Conservation (phyloP, 2,329 filamentous ascomycete species). For the Diplodia sapinea region DNA sequence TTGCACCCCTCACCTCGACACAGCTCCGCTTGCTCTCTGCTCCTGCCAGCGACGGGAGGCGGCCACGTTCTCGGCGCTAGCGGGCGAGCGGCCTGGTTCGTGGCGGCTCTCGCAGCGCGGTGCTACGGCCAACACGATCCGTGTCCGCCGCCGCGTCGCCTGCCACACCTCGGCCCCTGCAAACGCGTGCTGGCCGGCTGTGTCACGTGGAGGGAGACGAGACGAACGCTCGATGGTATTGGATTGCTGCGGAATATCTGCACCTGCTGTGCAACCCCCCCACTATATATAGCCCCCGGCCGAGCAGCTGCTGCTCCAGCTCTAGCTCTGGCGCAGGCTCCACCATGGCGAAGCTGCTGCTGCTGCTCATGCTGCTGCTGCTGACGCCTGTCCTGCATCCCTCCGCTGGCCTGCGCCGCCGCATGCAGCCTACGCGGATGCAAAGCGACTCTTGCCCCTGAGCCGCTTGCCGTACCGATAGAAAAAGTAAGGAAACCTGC, state of each 20-base stretch:
- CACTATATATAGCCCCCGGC: slow-evolving; percentile 32
- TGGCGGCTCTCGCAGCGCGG: slow-evolving; percentile 14
- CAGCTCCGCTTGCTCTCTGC: not conserved
- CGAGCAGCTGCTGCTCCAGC: slow-evolving; percentile 22
- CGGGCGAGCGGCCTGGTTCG: slow-evolving; percentile 21
- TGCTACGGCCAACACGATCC: slow-evolving; percentile 27
- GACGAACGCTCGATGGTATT: slow-evolving; percentile 19
- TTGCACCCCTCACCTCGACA: slow-evolving; percentile 9
- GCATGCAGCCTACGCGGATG: slow-evolving; percentile 43
- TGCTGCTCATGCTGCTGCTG: not conserved
- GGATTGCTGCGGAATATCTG: slow-evolving; percentile 22
- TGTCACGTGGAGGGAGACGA: slow-evolving; percentile 29
- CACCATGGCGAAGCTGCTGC: not conserved
- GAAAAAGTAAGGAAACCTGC: slow-evolving; percentile 55
- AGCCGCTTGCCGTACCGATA: slow-evolving; percentile 57
- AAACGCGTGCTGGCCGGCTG: slow-evolving; percentile 27
- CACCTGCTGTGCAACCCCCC: slow-evolving; percentile 31
- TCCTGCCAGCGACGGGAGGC: not conserved
- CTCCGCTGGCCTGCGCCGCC: slow-evolving; percentile 22
- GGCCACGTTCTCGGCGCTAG: slow-evolving; percentile 28
- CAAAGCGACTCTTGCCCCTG: slow-evolving; percentile 56
- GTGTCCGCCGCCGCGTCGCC: slow-evolving; percentile 20
- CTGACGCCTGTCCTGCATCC: slow-evolving; percentile 16
- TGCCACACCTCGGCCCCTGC: slow-evolving; percentile 19
- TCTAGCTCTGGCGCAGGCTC: slow-evolving; percentile 2